Percentiles rank a stretch among this genome's conserved stretches.
phyloP scores from a whole-genome alignment of 2,329 filamentous ascomycete species.

The Colletotrichum coccodes region DNA sequence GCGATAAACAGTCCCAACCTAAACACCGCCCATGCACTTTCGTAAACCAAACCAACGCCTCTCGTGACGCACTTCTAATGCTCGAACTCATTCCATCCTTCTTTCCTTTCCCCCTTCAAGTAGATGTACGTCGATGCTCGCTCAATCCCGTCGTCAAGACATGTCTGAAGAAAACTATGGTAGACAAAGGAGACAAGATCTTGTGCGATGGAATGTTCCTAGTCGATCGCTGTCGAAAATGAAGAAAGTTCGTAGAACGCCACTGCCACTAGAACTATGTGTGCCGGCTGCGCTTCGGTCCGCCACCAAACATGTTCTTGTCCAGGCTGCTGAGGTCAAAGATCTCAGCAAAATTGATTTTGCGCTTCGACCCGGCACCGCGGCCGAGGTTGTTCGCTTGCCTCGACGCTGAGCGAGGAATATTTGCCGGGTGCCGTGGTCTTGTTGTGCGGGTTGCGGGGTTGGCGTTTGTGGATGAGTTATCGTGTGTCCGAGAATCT shows the following conservation, averaged over 20 bases:
- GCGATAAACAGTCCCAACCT: conserved; percentile 31
- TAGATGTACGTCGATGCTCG: conserved; percentile 29
- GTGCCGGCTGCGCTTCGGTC: conserved; percentile 63
- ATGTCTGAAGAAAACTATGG: conserved; percentile 24
- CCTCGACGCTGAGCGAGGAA: conserved; percentile 23
- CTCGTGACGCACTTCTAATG: conserved; percentile 26
- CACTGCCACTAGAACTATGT: conserved; percentile 39
- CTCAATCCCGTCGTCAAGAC: conserved; percentile 23
- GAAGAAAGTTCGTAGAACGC: conserved; percentile 1
- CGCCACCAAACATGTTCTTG: conserved; percentile 66
- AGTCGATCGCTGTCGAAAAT: conserved; percentile 18
- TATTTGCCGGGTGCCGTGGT: conserved; percentile 28
- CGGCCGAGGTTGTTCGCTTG: conserved; percentile 61
- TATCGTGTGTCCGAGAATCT: conserved; percentile 57
- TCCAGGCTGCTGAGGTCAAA: conserved; percentile 76
- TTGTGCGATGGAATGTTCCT: not conserved
- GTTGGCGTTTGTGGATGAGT: conserved; percentile 39
- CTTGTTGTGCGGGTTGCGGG: conserved; percentile 22
- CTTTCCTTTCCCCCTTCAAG: not conserved
- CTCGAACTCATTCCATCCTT: conserved; percentile 10
- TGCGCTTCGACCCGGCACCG: conserved; percentile 77
- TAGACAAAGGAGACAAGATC: conserved; percentile 7
- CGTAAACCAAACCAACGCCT: conserved; percentile 30
- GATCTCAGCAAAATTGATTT: conserved; percentile 78
- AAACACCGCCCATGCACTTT: conserved; percentile 32